phyloP scores from a whole-genome alignment of 2,329 filamentous ascomycete genomes.

The Seiridium unicorne region DNA sequence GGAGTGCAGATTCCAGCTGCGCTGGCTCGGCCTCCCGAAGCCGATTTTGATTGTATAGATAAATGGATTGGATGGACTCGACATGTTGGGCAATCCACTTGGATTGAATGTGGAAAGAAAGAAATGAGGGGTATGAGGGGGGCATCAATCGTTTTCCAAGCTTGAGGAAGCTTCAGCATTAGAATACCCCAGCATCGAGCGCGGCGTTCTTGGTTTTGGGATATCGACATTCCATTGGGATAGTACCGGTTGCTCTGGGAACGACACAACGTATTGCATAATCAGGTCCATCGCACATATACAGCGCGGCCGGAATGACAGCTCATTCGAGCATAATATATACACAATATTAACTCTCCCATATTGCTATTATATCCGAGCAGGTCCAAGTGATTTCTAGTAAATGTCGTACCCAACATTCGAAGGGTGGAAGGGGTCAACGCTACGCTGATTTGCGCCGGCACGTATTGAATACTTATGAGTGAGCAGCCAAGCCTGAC shows the following conservation, averaged over 20 bases:
- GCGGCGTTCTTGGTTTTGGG: constrained; percentile 3
- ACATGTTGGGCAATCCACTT: background rate
- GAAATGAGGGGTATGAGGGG: background rate
- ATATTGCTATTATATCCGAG: background rate
- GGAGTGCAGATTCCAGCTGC: background rate
- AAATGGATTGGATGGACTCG: background rate
- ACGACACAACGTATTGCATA: background rate
- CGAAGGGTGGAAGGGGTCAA: too few relatives aligned
- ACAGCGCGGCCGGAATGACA: background rate
- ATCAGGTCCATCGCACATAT: background rate
- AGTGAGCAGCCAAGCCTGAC: too few relatives aligned
- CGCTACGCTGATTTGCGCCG: too few relatives aligned
- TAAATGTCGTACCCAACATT: too few relatives aligned
- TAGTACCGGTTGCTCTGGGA: too few relatives aligned
- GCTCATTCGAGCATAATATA: constrained; percentile 2
- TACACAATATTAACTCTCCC: background rate
- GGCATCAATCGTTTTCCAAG: background rate
- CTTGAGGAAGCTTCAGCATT: background rate
- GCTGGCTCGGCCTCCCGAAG: background rate
- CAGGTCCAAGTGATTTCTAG: too few relatives aligned
- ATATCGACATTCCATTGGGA: background rate
- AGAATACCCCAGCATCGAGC: constrained; percentile 5
- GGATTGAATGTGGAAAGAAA: background rate
- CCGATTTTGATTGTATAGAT: background rate
- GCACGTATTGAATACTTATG: too few relatives aligned